phyloP scores from a whole-genome alignment of 1,284 basidiomycete species.

The Coniferiporia weirii region DNA sequence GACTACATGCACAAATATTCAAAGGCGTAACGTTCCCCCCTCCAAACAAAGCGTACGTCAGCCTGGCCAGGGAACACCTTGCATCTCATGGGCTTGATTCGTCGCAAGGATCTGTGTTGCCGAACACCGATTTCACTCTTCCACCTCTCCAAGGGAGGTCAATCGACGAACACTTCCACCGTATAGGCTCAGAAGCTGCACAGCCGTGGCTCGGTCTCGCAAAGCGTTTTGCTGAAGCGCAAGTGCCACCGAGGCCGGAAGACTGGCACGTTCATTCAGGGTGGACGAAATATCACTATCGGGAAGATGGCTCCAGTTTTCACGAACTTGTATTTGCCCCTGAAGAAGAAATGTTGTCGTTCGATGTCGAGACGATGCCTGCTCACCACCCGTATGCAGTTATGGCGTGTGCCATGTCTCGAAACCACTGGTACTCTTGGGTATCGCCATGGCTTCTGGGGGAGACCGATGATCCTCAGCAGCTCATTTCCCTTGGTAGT shows the following conservation, averaged over 20 bases:
- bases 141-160: conserved; percentile 81
- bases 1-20: conserved; percentile 83
- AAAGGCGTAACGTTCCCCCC: conserved; percentile 60
- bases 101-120: conserved; percentile 73
- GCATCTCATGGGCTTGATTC: conserved; percentile 75
- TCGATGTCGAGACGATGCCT: conserved; percentile 95
- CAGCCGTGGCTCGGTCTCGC: conserved; percentile 84
- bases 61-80: conserved; percentile 80
- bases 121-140: conserved; percentile 75
- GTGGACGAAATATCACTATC: conserved; percentile 84
- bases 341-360: conserved; percentile 73
- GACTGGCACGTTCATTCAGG: conserved; percentile 77
- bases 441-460: conserved; percentile 89
- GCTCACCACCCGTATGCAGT: conserved; percentile 77
- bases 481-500: conserved; percentile 74
- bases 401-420: conserved; percentile 86
- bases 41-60: conserved; percentile 58
- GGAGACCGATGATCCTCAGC: conserved; percentile 56
- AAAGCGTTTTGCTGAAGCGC: conserved; percentile 49
- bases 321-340: conserved; percentile 59
- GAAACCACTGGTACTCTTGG: conserved; percentile 93
- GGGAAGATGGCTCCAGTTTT: conserved; percentile 61
- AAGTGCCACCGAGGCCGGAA: conserved; percentile 63
- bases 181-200: conserved; percentile 66
- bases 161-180: conserved; percentile 87